A percentile compares a stretch with the other conserved stretches of the same genome.
Evolutionary conservation across 345 rosid species (phyloP).

Genomic region (Laguncularia racemosa): DNA sequence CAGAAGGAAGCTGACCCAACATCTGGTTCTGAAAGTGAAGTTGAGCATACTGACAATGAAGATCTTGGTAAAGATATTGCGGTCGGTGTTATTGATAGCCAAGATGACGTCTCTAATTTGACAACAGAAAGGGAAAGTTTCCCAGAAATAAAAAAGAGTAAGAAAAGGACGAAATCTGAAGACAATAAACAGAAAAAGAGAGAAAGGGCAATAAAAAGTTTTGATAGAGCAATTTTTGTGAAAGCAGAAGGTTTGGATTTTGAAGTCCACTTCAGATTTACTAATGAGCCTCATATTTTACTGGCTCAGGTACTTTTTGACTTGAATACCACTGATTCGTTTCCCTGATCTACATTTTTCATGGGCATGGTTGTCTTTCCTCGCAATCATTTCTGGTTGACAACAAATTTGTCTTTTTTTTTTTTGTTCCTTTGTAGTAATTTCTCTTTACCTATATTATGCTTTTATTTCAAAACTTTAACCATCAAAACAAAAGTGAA

Average conservation of each 20-base stretch:
- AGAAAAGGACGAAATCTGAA: constrained; percentile 20
- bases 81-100: constrained; percentile 5
- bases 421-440: too few relatives aligned
- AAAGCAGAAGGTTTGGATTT: constrained; percentile 35
- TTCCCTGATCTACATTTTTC: too few relatives aligned
- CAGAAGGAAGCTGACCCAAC: constrained; percentile 17
- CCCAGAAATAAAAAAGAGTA: constrained; percentile 17
- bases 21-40: constrained; percentile 28
- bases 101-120: constrained; percentile 14
- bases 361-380: too few relatives aligned
- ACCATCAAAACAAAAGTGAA: too few relatives aligned
- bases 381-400: too few relatives aligned
- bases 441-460: too few relatives aligned
- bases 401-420: too few relatives aligned
- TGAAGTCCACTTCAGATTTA: constrained; percentile 69
- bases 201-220: constrained; percentile 11
- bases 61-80: constrained; percentile 5
- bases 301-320: constrained; percentile 73
- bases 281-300: constrained; percentile 68
- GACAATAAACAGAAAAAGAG: constrained; percentile 26
- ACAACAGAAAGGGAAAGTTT: constrained; percentile 5
- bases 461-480: too few relatives aligned
- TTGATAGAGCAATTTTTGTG: constrained; percentile 46
- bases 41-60: constrained; percentile 22
- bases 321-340: background rate